Conservation (phyloP, 2,329 filamentous ascomycete genomes). For the Polychaeton citri region DNA sequence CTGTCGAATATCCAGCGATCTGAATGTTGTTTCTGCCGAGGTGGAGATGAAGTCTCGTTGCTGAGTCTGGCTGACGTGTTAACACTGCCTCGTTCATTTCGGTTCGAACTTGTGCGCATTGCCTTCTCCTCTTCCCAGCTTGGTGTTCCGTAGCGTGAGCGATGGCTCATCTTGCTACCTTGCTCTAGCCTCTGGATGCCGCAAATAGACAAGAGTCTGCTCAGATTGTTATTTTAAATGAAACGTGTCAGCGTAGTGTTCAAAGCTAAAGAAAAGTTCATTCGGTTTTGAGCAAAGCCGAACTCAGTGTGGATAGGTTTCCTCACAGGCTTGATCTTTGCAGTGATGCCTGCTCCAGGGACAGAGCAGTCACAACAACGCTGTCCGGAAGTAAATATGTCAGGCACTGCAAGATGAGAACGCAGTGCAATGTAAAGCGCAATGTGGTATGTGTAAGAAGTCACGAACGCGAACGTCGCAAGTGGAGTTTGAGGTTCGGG, state of each 20-base stretch:
- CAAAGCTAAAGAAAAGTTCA: not conserved
- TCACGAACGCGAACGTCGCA: too few species aligned
- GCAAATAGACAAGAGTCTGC: not conserved
- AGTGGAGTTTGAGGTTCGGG: too few species aligned
- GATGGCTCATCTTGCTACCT: constrained; percentile 23
- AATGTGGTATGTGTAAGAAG: too few species aligned
- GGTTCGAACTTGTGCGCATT: constrained; percentile 62
- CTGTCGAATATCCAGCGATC: constrained; percentile 5
- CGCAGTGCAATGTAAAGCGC: too few species aligned
- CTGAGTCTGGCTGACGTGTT: constrained; percentile 73
- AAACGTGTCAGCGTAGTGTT: constrained; percentile 1
- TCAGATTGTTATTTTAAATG: not conserved
- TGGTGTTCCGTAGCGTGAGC: constrained; percentile 19
- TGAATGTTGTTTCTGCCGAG: constrained; percentile 7
- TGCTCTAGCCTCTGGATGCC: not conserved
- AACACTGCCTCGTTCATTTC: constrained; percentile 69
- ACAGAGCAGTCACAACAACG: too few species aligned
- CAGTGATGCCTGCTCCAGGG: not conserved
- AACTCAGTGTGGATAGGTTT: not conserved
- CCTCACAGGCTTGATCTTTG: not conserved
- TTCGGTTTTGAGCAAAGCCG: not conserved
- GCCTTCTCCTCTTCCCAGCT: constrained; percentile 65
- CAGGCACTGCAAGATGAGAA: too few species aligned
- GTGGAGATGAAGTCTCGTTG: constrained; percentile 21
- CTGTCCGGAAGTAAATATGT: too few species aligned